Percentiles rank a stretch among this genome's conserved stretches.
These are phyloP conservation scores for Graphiopsis chlorocephala DNA, from an alignment of 2,329 filamentous ascomycete species.

Conservation along the genomic window DNA sequence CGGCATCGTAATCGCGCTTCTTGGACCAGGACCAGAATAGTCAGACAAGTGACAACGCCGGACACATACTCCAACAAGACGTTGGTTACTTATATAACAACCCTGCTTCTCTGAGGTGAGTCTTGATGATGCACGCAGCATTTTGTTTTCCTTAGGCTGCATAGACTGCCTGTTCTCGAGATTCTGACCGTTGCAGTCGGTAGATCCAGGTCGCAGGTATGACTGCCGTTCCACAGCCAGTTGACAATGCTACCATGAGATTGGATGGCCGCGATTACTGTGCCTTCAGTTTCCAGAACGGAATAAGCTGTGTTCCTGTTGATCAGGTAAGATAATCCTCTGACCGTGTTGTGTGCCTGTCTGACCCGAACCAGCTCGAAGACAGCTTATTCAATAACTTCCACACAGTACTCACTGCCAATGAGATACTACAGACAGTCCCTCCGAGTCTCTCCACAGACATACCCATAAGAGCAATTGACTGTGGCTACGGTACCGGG, in stretches of 20 bases:
- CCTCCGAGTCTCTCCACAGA: neutral
- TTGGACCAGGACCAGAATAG: too few species aligned
- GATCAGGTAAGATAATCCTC: neutral
- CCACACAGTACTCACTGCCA: neutral
- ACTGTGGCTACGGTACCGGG: neutral
- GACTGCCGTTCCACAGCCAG: neutral
- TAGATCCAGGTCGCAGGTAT: too few species aligned
- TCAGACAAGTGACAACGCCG: too few species aligned
- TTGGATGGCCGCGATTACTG: neutral
- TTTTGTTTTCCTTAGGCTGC: too few species aligned
- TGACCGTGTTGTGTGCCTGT: neutral
- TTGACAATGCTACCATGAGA: neutral
- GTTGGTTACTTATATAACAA: too few species aligned
- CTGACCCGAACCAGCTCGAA: neutral
- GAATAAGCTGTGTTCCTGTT: neutral
- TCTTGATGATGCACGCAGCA: too few species aligned
- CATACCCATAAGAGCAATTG: too few species aligned
- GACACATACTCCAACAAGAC: too few species aligned
- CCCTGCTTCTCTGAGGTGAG: too few species aligned
- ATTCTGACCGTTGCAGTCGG: too few species aligned
- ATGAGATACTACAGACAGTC: neutral
- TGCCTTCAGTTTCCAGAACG: neutral
- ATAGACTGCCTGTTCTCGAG: too few species aligned
- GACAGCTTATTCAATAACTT: neutral
- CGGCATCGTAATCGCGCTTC: too few species aligned